Conservation (phyloP, 495 filamentous ascomycete genomes). For the Xylaria bambusicola region DNA sequence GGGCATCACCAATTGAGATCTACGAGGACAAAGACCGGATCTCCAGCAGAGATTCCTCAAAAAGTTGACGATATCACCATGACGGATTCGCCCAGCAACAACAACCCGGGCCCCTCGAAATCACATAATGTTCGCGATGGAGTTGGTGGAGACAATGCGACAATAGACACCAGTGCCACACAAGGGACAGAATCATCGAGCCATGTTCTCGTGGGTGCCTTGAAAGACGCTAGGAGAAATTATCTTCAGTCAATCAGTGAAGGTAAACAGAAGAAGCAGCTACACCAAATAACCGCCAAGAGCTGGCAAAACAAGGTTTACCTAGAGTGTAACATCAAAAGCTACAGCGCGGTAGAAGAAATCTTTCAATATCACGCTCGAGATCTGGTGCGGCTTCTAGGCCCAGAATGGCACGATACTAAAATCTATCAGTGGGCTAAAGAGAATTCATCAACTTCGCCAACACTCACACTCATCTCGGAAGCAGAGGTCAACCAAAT, state of each 20-base stretch:
- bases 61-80: slow-evolving; percentile 19
- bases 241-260: slow-evolving; percentile 18
- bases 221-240: slow-evolving; percentile 23
- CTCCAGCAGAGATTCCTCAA: slow-evolving; percentile 19
- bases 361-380: slow-evolving; percentile 37
- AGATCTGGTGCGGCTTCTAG: slow-evolving; percentile 31
- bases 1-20: not conserved
- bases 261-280: slow-evolving; percentile 28
- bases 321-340: slow-evolving; percentile 36
- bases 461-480: slow-evolving; percentile 23
- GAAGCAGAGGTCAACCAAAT: slow-evolving; percentile 31
- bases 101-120: slow-evolving; percentile 8
- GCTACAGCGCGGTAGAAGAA: slow-evolving; percentile 25
- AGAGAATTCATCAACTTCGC: slow-evolving; percentile 20
- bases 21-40: slow-evolving; percentile 9
- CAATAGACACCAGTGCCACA: not conserved
- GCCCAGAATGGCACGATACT: slow-evolving; percentile 33
- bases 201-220: slow-evolving; percentile 19
- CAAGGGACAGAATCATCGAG: not conserved
- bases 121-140: not conserved
- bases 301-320: slow-evolving; percentile 30
- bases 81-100: slow-evolving; percentile 2
- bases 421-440: slow-evolving; percentile 32
- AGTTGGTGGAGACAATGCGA: not conserved
- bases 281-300: slow-evolving; percentile 22